Conservation (phyloP, 2,329 filamentous ascomycete genomes). For the Penicillium aurantiogriseum region DNA sequence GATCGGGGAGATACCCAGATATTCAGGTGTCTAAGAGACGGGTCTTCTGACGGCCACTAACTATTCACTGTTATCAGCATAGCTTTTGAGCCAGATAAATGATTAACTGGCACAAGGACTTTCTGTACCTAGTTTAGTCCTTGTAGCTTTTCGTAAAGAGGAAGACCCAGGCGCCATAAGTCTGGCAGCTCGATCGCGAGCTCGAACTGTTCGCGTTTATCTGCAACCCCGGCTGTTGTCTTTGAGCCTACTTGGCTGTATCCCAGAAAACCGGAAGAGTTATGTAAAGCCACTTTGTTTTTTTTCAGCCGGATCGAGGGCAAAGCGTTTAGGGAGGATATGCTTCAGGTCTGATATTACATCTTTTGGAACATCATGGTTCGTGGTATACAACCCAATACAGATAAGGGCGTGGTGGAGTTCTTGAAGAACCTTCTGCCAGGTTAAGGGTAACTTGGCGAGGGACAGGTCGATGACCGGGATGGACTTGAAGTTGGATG, state of each 20-base stretch:
- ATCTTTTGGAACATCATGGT: constrained; percentile 19
- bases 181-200: not conserved
- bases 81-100: not conserved
- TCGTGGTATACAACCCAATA: constrained; percentile 30
- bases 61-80: not conserved
- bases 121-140: not conserved
- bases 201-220: not conserved
- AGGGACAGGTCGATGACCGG: constrained; percentile 52
- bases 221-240: not conserved
- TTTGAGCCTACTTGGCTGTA: not conserved
- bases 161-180: not conserved
- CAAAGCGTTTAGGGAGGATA: not conserved
- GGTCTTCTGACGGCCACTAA: not conserved
- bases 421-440: constrained; percentile 17
- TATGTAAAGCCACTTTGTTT: not conserved
- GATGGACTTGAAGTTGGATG: constrained; percentile 33
- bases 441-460: not conserved
- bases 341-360: constrained; percentile 20
- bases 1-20: too few relatives aligned
- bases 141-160: not conserved
- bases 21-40: not conserved
- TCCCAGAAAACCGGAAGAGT: not conserved
- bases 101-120: too few relatives aligned
- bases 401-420: constrained; percentile 18
- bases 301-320: not conserved